Base-by-base conservation (phyloP, 108 stramenopile genomes). In the Conticribra guillardii region DNA sequence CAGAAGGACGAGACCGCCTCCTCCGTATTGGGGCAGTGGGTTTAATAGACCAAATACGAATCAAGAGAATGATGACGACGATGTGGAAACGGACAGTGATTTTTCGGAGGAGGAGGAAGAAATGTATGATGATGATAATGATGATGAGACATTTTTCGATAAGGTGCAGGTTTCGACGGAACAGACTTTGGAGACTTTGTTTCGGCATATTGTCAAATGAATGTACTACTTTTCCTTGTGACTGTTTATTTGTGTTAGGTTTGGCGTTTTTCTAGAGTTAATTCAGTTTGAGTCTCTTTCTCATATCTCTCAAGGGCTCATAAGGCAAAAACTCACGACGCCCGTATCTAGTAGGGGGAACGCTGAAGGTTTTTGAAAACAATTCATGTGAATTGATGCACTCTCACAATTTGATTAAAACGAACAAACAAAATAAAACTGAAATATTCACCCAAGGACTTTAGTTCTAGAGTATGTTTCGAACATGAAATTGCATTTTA, bases 131-230 rank as follows among this genome's bases (percentile, higher is more conserved):
- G 74, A 75, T 47, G 74, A 76, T 68, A 54, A 76, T 56, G 74
- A 76, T 63, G 74, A 76, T 55, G 74, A 76, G 29, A 76, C 74
- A 3, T 46, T 76, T 28, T 68, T 76, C 54, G 74, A 76, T 68
- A 76, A 61, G 61, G 67, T 76, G 23, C 67, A 67, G 29, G 67
- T 76, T 32, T 76, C 74, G 28, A 69, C 74, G 53, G 74, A 68
- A 26, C 74, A 76, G 67, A 68, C 67, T 32, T 56, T 76, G 74
- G 74, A 76, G 55, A 63, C 74, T 5, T 63, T 76, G 60, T 76
- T 62, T 59, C 65, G 60, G 47, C 74, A 76, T 37, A 76, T 76
- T 68, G 74, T 76, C 15, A 76, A 76, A 31, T 76, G 56, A 31
- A 34, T 56, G 24, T 22, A 11, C 11, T 41, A 11, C 11, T 41